phyloP scores from a whole-genome alignment of 345 rosid species.

The Linum tenue region DNA sequence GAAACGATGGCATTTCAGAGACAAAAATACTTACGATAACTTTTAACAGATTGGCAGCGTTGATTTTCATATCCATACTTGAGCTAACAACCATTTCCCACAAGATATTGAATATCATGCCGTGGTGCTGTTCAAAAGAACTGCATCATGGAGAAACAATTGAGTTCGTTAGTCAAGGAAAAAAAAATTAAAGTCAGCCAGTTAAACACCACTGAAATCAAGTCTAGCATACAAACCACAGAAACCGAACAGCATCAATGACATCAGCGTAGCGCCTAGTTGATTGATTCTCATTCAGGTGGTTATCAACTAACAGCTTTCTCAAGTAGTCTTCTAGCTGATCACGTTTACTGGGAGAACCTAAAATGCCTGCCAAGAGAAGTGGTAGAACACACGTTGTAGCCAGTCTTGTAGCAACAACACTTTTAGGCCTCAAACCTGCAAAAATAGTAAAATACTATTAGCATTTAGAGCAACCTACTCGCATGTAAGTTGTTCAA shows the following conservation, averaged over 20 bases:
- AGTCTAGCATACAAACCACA: slow-evolving; percentile 48
- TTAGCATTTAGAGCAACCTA: slow-evolving; percentile 16
- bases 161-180: slow-evolving; percentile 14
- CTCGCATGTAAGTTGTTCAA: slow-evolving; percentile 6
- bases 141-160: slow-evolving; percentile 37
- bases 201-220: slow-evolving; percentile 2
- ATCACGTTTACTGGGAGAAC: slow-evolving; percentile 64
- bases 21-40: slow-evolving; percentile 51
- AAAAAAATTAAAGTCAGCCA: slow-evolving; percentile 8
- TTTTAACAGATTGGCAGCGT: slow-evolving; percentile 70
- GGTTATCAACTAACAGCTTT: slow-evolving; percentile 56
- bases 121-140: slow-evolving; percentile 71
- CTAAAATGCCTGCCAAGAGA: slow-evolving; percentile 88
- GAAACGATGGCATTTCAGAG: slow-evolving; percentile 12
- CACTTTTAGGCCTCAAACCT: slow-evolving; percentile 83
- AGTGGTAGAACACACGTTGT: slow-evolving; percentile 74
- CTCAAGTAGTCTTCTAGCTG: slow-evolving; percentile 63
- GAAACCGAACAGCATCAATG: slow-evolving; percentile 80
- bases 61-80: slow-evolving; percentile 61
- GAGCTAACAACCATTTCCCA: slow-evolving; percentile 99
- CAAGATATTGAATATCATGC: slow-evolving; percentile 64
- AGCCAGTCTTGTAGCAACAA: slow-evolving; percentile 66
- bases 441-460: slow-evolving; percentile 15
- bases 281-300: slow-evolving; percentile 46
- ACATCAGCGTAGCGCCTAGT: slow-evolving; percentile 42